Percentiles rank a stretch among this genome's conserved stretches.
These are phyloP conservation scores for Eucalyptus regnans DNA, from an alignment of 345 rosid species.

Conservation along the genomic window DNA sequence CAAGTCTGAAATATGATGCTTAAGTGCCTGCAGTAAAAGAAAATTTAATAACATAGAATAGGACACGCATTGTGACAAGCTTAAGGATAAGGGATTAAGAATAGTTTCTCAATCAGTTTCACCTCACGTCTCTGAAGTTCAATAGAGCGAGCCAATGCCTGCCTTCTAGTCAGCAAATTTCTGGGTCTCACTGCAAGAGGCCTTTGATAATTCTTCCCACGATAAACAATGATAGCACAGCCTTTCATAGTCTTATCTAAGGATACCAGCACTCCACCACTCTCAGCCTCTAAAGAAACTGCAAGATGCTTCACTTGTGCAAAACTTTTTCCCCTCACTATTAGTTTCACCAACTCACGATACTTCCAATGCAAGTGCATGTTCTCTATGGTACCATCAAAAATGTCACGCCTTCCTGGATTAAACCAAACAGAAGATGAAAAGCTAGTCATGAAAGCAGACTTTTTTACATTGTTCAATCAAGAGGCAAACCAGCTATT, in stretches of 20 bases:
- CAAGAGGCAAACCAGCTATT: neutral
- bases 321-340: conserved; percentile 45
- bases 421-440: neutral
- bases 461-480: neutral
- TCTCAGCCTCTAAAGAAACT: conserved; percentile 77
- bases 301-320: conserved; percentile 79
- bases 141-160: conserved; percentile 74
- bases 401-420: conserved; percentile 73
- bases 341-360: conserved; percentile 77
- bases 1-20: conserved; percentile 55
- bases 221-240: conserved; percentile 60
- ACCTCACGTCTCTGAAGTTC: conserved; percentile 96
- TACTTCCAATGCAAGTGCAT: conserved; percentile 95
- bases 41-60: neutral
- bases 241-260: conserved; percentile 77
- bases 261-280: conserved; percentile 82
- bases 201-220: conserved; percentile 73
- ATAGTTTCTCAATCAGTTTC: neutral
- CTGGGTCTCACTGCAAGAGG: conserved; percentile 52
- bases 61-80: neutral
- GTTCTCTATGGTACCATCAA: conserved; percentile 79
- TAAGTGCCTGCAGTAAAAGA: conserved; percentile 53
- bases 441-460: neutral
- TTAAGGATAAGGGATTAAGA: neutral
- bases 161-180: conserved; percentile 62